These are phyloP conservation scores for Gaeumannomyces tritici DNA, from an alignment of 2,329 filamentous ascomycete genomes.

Conservation along the genomic window DNA sequence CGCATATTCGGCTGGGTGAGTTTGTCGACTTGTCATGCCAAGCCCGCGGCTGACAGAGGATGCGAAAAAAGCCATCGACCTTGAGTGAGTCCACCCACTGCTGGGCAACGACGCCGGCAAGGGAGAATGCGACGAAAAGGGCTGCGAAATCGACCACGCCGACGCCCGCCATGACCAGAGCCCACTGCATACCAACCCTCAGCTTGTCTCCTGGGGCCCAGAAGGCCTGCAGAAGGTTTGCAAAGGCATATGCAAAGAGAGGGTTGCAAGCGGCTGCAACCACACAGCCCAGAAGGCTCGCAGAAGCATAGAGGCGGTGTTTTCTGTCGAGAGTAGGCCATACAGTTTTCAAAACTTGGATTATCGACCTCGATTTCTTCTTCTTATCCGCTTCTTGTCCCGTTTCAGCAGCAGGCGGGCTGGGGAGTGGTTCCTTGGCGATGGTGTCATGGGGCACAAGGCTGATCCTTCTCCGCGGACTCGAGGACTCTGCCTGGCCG, in stretches of 20 bases:
- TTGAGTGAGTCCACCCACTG: constrained; percentile 69
- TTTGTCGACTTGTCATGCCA: constrained; percentile 68
- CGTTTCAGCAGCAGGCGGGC: neutral
- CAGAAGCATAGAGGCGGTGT: constrained; percentile 44
- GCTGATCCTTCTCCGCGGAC: neutral
- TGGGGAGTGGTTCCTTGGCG: neutral
- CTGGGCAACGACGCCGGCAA: constrained; percentile 64
- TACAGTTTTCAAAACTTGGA: constrained; percentile 55
- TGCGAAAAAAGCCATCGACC: constrained; percentile 53
- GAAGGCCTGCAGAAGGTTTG: constrained; percentile 62
- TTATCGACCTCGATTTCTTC: constrained; percentile 23
- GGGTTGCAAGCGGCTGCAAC: constrained; percentile 55
- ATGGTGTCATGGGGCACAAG: neutral
- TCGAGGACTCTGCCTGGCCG: neutral
- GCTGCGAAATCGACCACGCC: constrained; percentile 56
- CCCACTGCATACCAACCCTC: constrained; percentile 51
- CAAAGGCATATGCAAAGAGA: constrained; percentile 66
- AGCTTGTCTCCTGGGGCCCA: constrained; percentile 42
- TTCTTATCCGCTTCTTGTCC: neutral
- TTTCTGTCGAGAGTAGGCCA: constrained; percentile 51
- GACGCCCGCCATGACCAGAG: constrained; percentile 58
- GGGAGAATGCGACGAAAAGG: constrained; percentile 57
- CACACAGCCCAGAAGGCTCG: constrained; percentile 52
- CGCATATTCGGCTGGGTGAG: constrained; percentile 51
- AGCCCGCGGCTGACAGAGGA: constrained; percentile 64